Evolutionary conservation across 1,284 basidiomycete genomes (phyloP), one percentile per base, ranked within the genome.

Genomic region (Sphagnurus paluster): DNA sequence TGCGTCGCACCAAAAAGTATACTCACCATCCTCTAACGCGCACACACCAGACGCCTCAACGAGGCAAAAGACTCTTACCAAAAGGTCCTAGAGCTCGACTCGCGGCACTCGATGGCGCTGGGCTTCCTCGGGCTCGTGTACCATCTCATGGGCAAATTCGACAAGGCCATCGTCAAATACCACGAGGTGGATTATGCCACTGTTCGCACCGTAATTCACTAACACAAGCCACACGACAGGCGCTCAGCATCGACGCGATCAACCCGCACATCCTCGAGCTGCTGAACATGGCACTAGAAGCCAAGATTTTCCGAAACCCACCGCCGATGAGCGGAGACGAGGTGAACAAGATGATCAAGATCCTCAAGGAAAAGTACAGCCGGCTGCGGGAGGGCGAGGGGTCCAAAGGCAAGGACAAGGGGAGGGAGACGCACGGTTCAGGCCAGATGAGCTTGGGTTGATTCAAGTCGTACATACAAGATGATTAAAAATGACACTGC

Each of bases 241-340:
- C 93, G 0, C 70, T 97, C 34, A 86, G 88, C 44, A 76, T 97
- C 45, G 80, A 90, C 45, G 91, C 93, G 0, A 87, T 93, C 52
- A 95, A 97, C 57, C 79, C 87, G 1, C 86, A 93, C 59, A 77
- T 91, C 17, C 82, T 94, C 23, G 89, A 93, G 48, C 70, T 97
- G 39, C 78, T 98, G 32, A 89, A 93, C 53, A 78, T 92, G 54
- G 91, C 91, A 0, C 75, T 98, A 16, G 84, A 90, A 39, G 67
- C 73, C 25, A 76, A 73, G 41, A 58, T 66, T 14, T 60, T 63
- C n/a, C 54, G 55, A 13, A 62, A 59, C 48, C 59, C 60, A 16
- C 56, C 58, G 14, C 60, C 57, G 46, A 58, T 65, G 39, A 60
- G 52, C 20, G 56, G 54, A 14, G 10, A 32, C 7, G 46, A 64